Evolutionary conservation across 2,329 filamentous ascomycete species (phyloP), one percentile per base, ranked within the genome.

Genomic region (Drechslerella dactyloides): DNA sequence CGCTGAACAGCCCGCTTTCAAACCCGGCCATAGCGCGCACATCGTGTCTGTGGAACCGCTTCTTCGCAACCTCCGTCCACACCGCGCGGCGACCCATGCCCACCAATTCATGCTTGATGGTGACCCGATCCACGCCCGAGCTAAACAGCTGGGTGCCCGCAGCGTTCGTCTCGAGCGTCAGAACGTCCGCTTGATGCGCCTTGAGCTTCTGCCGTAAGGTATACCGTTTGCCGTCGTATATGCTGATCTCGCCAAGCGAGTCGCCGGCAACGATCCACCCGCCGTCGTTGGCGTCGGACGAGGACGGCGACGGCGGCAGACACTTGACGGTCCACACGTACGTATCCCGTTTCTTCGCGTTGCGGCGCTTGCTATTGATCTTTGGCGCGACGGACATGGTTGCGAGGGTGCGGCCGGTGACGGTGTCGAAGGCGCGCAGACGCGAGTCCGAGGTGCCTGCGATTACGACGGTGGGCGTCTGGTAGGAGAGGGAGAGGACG

Each of bases 391-490:
- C 82, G 0, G 91, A 93, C 84, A 99, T 94, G 74, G 87, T 90
- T 51, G 91, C 85, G 68, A 96, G 78, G 70, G 90, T 84, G 58
- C 87, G 85, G 13, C 91, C 90, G 77, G 86, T 93, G 56, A 90
- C 85, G 75, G 91, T 89, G 78, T 97, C 92, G 80, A 93, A 96
- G 59, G 94, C 86, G 73, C 93, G 89, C 75, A 99, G 94, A n/a
- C 87, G 91, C 80, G 92, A 93, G 81, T 99, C 93, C n/a, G 92
- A 93, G 79, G 94, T 97, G 21, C 94, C 94, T 37, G 93, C 92
- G 46, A 97, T 86, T 68, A 93, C 87, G 35, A 88, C 87, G 77
- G 93, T 86, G 65, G 89, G 87, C 75, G 90, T 89, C 80, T 97
- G 92, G 81, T 96, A 99, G 23, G 89, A 86, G 74, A 99, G 87